phyloP scores from a whole-genome alignment of 306 rosid genomes.

The Argentina anserina region DNA sequence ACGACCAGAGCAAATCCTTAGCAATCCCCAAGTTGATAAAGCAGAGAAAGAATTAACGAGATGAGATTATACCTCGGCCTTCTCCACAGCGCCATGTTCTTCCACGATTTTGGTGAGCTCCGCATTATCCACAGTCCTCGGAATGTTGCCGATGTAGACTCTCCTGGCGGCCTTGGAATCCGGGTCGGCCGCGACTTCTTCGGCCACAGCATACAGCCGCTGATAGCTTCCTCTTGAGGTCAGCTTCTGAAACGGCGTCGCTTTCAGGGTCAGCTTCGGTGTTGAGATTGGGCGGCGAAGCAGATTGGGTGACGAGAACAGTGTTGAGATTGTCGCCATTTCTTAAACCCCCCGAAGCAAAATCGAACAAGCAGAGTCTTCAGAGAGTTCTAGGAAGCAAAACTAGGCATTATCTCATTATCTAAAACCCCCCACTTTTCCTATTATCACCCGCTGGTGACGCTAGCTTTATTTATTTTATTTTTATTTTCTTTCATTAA shows the following conservation, averaged over 20 bases:
- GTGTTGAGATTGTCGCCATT: conserved; percentile 66
- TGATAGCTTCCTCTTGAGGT: conserved; percentile 17
- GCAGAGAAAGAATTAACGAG: neutral
- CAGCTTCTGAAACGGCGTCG: conserved; percentile 22
- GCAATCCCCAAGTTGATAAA: neutral
- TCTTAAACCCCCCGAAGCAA: too few species aligned
- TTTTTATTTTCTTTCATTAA: neutral
- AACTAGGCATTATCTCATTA: conserved; percentile 5
- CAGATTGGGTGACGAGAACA: conserved; percentile 45
- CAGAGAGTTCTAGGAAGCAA: neutral
- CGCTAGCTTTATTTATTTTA: neutral
- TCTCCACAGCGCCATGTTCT: conserved; percentile 86
- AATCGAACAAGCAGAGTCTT: neutral
- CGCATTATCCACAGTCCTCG: conserved; percentile 56
- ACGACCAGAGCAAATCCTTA: conserved; percentile 6
- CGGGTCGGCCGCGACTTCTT: conserved; percentile 40
- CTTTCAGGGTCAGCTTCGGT: conserved; percentile 28
- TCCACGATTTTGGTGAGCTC: conserved; percentile 63
- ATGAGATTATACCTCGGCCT: conserved; percentile 60
- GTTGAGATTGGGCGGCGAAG: conserved; percentile 36
- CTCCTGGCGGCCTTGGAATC: conserved; percentile 55
- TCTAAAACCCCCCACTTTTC: neutral
- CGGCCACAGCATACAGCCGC: conserved; percentile 55
- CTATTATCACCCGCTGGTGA: conserved; percentile 3
- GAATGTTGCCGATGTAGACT: conserved; percentile 85